phyloP scores from a whole-genome alignment of 208 protist species.

The Wallacemonas rigidus region DNA sequence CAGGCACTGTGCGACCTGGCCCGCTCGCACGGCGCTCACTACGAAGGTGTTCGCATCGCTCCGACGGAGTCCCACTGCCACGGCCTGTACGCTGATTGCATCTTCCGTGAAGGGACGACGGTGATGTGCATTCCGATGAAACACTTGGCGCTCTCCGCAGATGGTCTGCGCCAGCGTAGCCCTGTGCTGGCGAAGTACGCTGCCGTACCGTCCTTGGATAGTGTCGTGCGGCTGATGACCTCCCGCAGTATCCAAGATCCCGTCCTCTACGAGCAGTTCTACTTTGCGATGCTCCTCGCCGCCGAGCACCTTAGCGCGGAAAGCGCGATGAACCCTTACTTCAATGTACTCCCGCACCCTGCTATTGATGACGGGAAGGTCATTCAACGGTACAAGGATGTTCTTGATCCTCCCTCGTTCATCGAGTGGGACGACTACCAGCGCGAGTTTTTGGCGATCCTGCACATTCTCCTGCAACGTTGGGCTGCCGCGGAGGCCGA shows the following conservation, averaged over 20 bases:
- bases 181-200: slow-evolving; percentile 23
- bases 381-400: slow-evolving; percentile 69
- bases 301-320: slow-evolving; percentile 53
- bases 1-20: slow-evolving; percentile 27
- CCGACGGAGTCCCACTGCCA: slow-evolving; percentile 42
- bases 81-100: slow-evolving; percentile 49
- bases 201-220: slow-evolving; percentile 51
- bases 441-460: slow-evolving; percentile 59
- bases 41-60: slow-evolving; percentile 49
- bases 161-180: slow-evolving; percentile 38
- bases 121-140: slow-evolving; percentile 65
- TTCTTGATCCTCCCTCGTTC: slow-evolving; percentile 60
- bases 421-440: slow-evolving; percentile 88
- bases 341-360: slow-evolving; percentile 68
- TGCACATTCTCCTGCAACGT: slow-evolving; percentile 45
- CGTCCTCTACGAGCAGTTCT: slow-evolving; percentile 71
- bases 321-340: slow-evolving; percentile 53
- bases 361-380: slow-evolving; percentile 65
- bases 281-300: slow-evolving; percentile 69
- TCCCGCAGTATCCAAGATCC: slow-evolving; percentile 65
- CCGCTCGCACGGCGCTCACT: slow-evolving; percentile 27
- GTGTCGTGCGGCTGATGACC: slow-evolving; percentile 51
- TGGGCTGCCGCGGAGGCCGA: slow-evolving; percentile 35
- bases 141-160: slow-evolving; percentile 38
- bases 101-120: slow-evolving; percentile 58